Evolutionary conservation across 768 basidiomycete species (phyloP).

Genomic region (Agrocybe chaxingu): DNA sequence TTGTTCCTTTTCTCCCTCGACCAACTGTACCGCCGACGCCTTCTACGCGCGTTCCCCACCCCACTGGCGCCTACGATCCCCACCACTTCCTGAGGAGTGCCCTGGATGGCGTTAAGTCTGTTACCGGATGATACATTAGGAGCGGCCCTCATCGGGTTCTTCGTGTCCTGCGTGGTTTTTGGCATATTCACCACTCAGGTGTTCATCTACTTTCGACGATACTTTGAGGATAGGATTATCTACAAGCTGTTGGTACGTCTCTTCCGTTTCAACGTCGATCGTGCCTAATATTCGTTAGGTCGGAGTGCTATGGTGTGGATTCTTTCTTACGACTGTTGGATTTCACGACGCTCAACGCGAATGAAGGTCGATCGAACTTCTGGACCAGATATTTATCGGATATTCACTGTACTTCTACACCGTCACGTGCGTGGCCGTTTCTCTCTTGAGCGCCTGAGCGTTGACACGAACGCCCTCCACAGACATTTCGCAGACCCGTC

Average conservation of each 20-base stretch:
- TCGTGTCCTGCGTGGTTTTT: slow-evolving; percentile 34
- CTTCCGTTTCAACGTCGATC: background rate
- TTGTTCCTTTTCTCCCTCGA: no score
- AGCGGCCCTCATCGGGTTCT: slow-evolving; percentile 37
- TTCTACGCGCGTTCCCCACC: background rate
- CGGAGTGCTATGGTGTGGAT: slow-evolving; percentile 23
- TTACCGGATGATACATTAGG: slow-evolving; percentile 36
- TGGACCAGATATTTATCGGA: slow-evolving; percentile 50
- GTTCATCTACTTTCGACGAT: slow-evolving; percentile 35
- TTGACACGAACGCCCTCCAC: slow-evolving; percentile 3
- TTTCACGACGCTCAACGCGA: background rate
- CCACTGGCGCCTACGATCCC: background rate
- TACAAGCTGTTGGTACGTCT: slow-evolving; percentile 32
- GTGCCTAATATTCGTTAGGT: slow-evolving; percentile 19
- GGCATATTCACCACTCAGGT: slow-evolving; percentile 37
- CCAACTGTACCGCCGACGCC: no score
- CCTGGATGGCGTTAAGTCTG: slow-evolving; percentile 8
- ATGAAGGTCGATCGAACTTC: slow-evolving; percentile 40
- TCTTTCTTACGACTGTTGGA: background rate
- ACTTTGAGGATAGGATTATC: slow-evolving; percentile 28
- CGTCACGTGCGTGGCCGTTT: slow-evolving; percentile 39
- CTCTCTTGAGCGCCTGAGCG: background rate
- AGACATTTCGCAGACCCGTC: slow-evolving; percentile 35
- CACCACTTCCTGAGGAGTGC: background rate
- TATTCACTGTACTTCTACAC: slow-evolving; percentile 54